phyloP scores from a whole-genome alignment of 495 filamentous ascomycete genomes.

The Penicillium lagena region DNA sequence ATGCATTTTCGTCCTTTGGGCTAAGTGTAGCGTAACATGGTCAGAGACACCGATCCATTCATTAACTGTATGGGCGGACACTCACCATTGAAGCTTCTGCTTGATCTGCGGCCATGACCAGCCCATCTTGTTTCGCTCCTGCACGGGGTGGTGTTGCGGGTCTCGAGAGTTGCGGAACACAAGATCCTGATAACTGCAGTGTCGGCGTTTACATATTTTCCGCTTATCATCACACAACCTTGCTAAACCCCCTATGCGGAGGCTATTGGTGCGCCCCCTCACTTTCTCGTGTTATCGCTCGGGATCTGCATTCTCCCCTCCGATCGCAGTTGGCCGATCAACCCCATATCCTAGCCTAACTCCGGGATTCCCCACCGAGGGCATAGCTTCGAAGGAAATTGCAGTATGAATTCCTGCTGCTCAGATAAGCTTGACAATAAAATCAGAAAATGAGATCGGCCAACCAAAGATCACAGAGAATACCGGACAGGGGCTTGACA shows the following conservation, averaged over 20 bases:
- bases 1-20: conserved; percentile 1
- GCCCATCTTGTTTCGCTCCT: background rate
- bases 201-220: no score
- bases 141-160: background rate
- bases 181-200: no score
- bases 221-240: no score
- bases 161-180: background rate
- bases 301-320: background rate
- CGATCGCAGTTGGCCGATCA: conserved; percentile 4
- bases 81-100: conserved; percentile 2
- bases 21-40: background rate
- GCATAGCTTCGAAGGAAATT: no score
- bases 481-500: no score
- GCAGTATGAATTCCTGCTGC: no score
- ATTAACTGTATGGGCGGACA: background rate
- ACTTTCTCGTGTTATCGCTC: background rate
- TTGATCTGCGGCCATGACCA: conserved; percentile 1
- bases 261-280: background rate
- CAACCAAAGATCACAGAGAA: no score
- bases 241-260: background rate
- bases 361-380: no score
- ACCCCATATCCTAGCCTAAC: background rate
- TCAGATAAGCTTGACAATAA: no score
- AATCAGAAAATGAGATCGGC: no score
- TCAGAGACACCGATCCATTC: background rate